Evolutionary conservation across 352 stramenopile species (phyloP).

Genomic region (Globisporangium recalcitrans): DNA sequence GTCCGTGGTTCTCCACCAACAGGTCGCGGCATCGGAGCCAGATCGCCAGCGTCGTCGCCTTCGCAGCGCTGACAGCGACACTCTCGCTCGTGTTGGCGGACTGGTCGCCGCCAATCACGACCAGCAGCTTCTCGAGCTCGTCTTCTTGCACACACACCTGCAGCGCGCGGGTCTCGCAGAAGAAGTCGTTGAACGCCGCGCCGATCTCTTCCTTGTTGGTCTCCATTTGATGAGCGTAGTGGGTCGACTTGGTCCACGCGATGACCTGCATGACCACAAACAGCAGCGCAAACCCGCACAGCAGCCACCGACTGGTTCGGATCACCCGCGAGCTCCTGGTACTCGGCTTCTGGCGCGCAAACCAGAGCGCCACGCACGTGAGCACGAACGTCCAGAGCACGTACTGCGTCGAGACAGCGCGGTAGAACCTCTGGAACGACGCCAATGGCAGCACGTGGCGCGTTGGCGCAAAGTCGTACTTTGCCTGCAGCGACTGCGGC

Average conservation of each 20-base stretch:
- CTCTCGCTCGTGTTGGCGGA: neutral
- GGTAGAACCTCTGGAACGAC: neutral
- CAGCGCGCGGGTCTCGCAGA: conserved; percentile 18
- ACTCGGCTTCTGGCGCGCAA: neutral
- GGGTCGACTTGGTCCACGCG: conserved; percentile 16
- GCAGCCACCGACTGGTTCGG: conserved; percentile 1
- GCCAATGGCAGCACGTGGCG: neutral
- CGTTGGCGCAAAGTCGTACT: conserved; percentile 6
- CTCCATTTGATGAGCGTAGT: conserved; percentile 3
- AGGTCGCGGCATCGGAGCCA: conserved; percentile 17
- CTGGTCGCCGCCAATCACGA: conserved; percentile 9
- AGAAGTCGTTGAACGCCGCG: conserved; percentile 16
- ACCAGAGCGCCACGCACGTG: neutral
- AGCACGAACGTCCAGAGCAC: conserved; percentile 10
- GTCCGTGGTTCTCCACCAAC: conserved; percentile 7
- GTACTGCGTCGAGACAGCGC: neutral
- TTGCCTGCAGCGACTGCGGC: neutral
- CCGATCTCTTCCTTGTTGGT: conserved; percentile 2
- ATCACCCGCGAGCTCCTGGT: neutral
- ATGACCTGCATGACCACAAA: conserved; percentile 9
- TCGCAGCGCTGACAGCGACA: neutral
- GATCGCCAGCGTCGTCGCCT: conserved; percentile 6
- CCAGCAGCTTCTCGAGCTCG: conserved; percentile 7
- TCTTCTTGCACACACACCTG: conserved; percentile 14
- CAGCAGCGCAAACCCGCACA: neutral